Conservation (phyloP, 371 early-diverging fungal genomes). For the Actinomortierella wolfii region DNA sequence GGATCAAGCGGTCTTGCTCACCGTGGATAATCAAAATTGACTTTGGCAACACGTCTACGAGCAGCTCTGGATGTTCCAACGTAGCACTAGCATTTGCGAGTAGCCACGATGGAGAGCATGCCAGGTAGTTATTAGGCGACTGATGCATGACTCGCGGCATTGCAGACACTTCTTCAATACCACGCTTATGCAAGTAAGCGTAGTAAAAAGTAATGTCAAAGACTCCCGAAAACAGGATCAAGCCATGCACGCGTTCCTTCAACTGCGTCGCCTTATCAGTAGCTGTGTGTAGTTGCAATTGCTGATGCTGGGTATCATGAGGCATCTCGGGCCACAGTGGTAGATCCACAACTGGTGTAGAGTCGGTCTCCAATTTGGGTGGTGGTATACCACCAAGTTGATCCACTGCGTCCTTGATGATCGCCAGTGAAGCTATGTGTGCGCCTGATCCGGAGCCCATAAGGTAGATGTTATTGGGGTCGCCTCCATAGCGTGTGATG, state of each 20-base stretch:
- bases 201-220: constrained; percentile 72
- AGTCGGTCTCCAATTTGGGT: constrained; percentile 25
- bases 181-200: constrained; percentile 63
- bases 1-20: constrained; percentile 40
- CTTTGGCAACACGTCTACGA: constrained; percentile 38
- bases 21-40: constrained; percentile 43
- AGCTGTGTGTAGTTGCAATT: too few species aligned
- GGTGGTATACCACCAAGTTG: constrained; percentile 29
- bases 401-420: constrained; percentile 47
- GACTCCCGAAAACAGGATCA: constrained; percentile 66
- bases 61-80: constrained; percentile 19
- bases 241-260: constrained; percentile 58
- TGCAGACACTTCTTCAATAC: constrained; percentile 76
- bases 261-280: constrained; percentile 17
- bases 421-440: constrained; percentile 51
- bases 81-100: constrained; percentile 21
- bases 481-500: constrained; percentile 44
- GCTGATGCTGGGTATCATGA: constrained; percentile 3
- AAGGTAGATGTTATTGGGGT: constrained; percentile 47
- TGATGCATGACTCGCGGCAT: constrained; percentile 73
- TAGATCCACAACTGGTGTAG: constrained; percentile 21
- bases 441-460: constrained; percentile 61
- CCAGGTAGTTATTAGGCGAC: constrained; percentile 42
- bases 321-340: constrained; percentile 27
- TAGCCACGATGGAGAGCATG: constrained; percentile 39